Percentiles rank a stretch among this genome's conserved stretches.
Conservation (phyloP, 176 grass and related monocot species). For the Phyllostachys edulis region DNA sequence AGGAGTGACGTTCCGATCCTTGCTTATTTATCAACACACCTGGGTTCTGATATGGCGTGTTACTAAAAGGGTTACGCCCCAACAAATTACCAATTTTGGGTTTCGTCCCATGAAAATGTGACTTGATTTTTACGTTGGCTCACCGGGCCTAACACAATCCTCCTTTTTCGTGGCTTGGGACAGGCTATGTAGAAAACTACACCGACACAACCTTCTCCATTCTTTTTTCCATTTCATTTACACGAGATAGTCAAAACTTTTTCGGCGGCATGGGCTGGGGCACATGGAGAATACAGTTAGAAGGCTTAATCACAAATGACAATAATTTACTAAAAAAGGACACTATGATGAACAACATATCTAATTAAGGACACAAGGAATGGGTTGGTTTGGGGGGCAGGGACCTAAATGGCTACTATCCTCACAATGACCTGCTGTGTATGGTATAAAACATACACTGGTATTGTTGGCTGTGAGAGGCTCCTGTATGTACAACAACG, state of each 20-base stretch:
- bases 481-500: conserved; percentile 48
- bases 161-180: too few relatives aligned
- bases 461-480: conserved; percentile 37
- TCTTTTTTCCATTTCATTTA: conserved; percentile 45
- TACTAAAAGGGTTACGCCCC: too few relatives aligned
- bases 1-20: too few relatives aligned
- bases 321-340: conserved; percentile 40
- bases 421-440: conserved; percentile 47
- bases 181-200: too few relatives aligned
- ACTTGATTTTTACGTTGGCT: too few relatives aligned
- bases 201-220: conserved; percentile 28
- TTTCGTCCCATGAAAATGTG: too few relatives aligned
- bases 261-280: conserved; percentile 17
- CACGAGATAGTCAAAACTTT: conserved; percentile 55
- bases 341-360: conserved; percentile 39
- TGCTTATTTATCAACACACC: too few relatives aligned
- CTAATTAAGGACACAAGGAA: conserved; percentile 38
- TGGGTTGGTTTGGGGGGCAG: conserved; percentile 3
- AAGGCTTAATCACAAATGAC: conserved; percentile 40
- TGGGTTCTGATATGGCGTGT: too few relatives aligned
- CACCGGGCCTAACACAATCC: too few relatives aligned
- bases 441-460: conserved; percentile 69
- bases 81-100: too few relatives aligned
- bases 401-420: conserved; percentile 27
- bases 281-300: conserved; percentile 39